Conservation (phyloP, 306 rosid species). For the Alnus rubra region DNA sequence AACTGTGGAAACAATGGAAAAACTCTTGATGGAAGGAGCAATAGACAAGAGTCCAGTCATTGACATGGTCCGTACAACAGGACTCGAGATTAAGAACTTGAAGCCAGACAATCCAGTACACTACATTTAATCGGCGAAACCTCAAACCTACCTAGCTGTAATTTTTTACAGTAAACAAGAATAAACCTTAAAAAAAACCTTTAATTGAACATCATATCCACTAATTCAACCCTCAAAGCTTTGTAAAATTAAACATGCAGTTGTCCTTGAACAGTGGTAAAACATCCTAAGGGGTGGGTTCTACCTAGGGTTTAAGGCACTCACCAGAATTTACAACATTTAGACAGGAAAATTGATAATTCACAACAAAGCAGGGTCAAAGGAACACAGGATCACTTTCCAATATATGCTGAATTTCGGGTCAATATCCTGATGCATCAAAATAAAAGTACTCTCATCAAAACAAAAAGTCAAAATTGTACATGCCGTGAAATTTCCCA, state of each 20-base stretch:
- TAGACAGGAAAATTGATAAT: background rate
- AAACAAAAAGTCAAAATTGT: background rate
- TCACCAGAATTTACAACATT: background rate
- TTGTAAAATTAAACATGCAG: background rate
- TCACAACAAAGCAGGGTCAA: background rate
- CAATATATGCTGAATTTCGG: background rate
- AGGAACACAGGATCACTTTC: background rate
- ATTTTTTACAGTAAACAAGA: too few relatives aligned
- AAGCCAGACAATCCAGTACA: background rate
- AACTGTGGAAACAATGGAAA: background rate
- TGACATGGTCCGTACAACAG: background rate
- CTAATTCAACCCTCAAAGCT: background rate
- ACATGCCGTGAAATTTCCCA: background rate
- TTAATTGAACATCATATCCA: background rate
- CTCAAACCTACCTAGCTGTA: background rate
- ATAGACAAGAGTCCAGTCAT: background rate
- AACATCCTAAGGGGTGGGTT: background rate
- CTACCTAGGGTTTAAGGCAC: background rate
- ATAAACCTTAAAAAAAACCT: background rate
- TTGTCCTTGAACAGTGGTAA: background rate
- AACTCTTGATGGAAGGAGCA: background rate
- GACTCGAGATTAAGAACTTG: background rate
- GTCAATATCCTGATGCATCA: background rate
- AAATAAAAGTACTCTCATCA: background rate
- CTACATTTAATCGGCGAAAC: background rate